These are phyloP conservation scores for Silene uniflora DNA, from an alignment of 148 eudicot genomes.

Conservation along the genomic window DNA sequence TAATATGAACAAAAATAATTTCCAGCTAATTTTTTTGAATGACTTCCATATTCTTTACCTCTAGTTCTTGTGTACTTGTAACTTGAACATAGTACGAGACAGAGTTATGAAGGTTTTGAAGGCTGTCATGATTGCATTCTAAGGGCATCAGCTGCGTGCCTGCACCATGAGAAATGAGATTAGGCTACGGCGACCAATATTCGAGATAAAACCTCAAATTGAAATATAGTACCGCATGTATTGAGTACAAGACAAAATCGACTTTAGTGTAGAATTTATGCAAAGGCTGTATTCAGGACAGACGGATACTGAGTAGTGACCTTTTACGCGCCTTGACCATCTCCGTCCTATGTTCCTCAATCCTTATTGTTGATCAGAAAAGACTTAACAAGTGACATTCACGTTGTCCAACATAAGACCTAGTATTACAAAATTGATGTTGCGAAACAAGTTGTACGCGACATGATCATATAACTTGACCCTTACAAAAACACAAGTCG, in stretches of 20 bases:
- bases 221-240: no score
- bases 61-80: neutral
- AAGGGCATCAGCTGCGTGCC: no score
- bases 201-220: no score
- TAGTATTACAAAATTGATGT: neutral
- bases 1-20: neutral
- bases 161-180: no score
- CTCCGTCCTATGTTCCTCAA: neutral
- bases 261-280: no score
- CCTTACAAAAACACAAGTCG: neutral
- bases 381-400: neutral
- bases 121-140: neutral
- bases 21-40: neutral
- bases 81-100: neutral
- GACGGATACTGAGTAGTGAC: neutral
- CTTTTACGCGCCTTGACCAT: neutral
- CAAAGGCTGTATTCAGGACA: neutral
- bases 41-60: neutral
- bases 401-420: neutral
- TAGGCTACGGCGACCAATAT: neutral
- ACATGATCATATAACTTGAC: neutral
- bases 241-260: no score
- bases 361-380: no score
- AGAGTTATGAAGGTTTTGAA: neutral
- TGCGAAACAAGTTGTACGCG: neutral